These are phyloP conservation scores for Yamadazyma triangularis DNA, from an alignment of 1,139 yeast species.

Conservation along the genomic window DNA sequence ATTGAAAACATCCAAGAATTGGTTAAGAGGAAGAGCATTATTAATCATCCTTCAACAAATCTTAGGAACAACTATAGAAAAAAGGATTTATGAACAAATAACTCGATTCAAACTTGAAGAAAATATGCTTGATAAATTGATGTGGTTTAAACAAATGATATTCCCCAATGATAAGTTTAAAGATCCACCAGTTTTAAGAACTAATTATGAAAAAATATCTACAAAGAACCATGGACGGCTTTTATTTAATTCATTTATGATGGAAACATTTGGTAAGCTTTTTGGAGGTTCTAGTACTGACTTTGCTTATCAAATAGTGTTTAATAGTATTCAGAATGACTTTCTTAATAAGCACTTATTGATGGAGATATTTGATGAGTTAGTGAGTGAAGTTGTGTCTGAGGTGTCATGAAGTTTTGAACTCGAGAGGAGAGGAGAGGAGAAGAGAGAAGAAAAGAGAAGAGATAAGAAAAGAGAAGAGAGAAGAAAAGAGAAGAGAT, in stretches of 20 bases:
- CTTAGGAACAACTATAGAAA: constrained; percentile 85
- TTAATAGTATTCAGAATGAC: constrained; percentile 72
- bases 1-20: constrained; percentile 58
- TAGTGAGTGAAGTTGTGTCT: constrained; percentile 25
- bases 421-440: too few relatives aligned
- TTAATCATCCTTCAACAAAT: constrained; percentile 79
- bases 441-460: too few relatives aligned
- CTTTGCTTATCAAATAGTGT: constrained; percentile 57
- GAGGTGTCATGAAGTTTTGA: too few relatives aligned
- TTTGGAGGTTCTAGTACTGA: constrained; percentile 67
- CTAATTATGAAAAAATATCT: constrained; percentile 47
- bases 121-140: constrained; percentile 43
- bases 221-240: constrained; percentile 57
- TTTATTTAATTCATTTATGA: constrained; percentile 52
- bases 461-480: too few relatives aligned
- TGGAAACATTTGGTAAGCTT: constrained; percentile 66
- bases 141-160: constrained; percentile 39
- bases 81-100: constrained; percentile 47
- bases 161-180: constrained; percentile 66
- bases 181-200: constrained; percentile 41
- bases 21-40: constrained; percentile 85
- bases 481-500: too few relatives aligned
- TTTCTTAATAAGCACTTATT: constrained; percentile 62
- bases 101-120: constrained; percentile 40
- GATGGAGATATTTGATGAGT: constrained; percentile 43